Conservation (phyloP, 2,329 filamentous ascomycete species). For the Stemphylium lycopersici region DNA sequence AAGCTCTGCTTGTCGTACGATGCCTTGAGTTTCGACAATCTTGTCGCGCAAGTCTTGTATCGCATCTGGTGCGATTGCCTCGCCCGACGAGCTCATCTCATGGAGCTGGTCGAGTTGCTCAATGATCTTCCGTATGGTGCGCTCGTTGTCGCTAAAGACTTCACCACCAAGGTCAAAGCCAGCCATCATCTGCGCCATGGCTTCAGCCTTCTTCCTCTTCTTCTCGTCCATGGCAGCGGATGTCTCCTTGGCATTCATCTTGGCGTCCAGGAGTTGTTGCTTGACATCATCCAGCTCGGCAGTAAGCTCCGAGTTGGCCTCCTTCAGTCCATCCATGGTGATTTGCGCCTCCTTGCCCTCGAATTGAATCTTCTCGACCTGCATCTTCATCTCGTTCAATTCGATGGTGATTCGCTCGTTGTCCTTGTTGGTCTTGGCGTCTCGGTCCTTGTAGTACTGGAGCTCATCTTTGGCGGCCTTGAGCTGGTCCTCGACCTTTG, state of each 20-base stretch:
- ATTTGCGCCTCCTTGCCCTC: slow-evolving; percentile 97
- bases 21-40: slow-evolving; percentile 87
- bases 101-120: slow-evolving; percentile 80
- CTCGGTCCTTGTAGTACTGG: slow-evolving; percentile 81
- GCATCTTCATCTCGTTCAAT: slow-evolving; percentile 94
- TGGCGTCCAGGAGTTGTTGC: slow-evolving; percentile 92
- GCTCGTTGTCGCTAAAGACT: slow-evolving; percentile 92
- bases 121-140: slow-evolving; percentile 81
- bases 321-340: slow-evolving; percentile 96
- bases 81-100: slow-evolving; percentile 76
- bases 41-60: slow-evolving; percentile 77
- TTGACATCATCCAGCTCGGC: slow-evolving; percentile 92
- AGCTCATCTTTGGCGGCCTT: slow-evolving; percentile 87
- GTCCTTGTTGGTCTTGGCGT: slow-evolving; percentile 81
- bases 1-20: slow-evolving; percentile 90
- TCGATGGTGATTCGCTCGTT: slow-evolving; percentile 87
- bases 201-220: slow-evolving; percentile 97
- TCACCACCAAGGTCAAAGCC: slow-evolving; percentile 94
- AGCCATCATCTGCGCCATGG: slow-evolving; percentile 99
- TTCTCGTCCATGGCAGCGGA: slow-evolving; percentile 92
- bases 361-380: slow-evolving; percentile 91
- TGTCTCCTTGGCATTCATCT: slow-evolving; percentile 95
- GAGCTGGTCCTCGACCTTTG: slow-evolving; percentile 78
- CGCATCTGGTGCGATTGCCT: slow-evolving; percentile 81
- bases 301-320: slow-evolving; percentile 92